phyloP scores from a whole-genome alignment of 192 early-diverging fungal genomes.

The Podila epigama region DNA sequence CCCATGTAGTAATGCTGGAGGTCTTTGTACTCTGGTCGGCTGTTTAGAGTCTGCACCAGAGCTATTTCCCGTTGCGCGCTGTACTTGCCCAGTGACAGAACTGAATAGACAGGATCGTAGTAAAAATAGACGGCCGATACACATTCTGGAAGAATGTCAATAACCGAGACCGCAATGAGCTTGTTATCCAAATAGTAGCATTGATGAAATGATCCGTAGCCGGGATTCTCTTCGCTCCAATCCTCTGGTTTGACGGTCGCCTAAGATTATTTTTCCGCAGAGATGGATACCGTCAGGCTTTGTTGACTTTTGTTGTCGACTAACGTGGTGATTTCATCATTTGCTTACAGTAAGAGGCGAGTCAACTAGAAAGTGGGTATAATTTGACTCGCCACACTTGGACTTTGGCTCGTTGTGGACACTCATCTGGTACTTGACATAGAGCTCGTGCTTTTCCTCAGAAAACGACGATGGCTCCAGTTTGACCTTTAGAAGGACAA shows the following conservation, averaged over 20 bases:
- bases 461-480: constrained; percentile 74
- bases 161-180: constrained; percentile 89
- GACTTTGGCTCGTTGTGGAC: constrained; percentile 81
- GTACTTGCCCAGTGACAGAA: constrained; percentile 84
- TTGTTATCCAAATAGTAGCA: constrained; percentile 85
- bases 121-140: constrained; percentile 94
- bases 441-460: constrained; percentile 79
- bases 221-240: constrained; percentile 45
- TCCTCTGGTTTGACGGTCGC: not conserved
- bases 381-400: constrained; percentile 55
- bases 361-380: constrained; percentile 74
- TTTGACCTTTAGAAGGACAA: constrained; percentile 48
- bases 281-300: not conserved
- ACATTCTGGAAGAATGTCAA: constrained; percentile 90
- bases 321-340: not conserved
- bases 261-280: not conserved
- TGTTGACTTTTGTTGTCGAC: not conserved
- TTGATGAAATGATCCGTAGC: constrained; percentile 89
- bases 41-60: constrained; percentile 58
- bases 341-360: constrained; percentile 68
- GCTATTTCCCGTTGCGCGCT: constrained; percentile 86
- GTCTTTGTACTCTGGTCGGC: constrained; percentile 44
- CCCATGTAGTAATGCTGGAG: constrained; percentile 93
- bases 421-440: constrained; percentile 78
- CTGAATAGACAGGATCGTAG: constrained; percentile 88